Conservation (phyloP, 768 basidiomycete species). For the Trametes coccinea region DNA sequence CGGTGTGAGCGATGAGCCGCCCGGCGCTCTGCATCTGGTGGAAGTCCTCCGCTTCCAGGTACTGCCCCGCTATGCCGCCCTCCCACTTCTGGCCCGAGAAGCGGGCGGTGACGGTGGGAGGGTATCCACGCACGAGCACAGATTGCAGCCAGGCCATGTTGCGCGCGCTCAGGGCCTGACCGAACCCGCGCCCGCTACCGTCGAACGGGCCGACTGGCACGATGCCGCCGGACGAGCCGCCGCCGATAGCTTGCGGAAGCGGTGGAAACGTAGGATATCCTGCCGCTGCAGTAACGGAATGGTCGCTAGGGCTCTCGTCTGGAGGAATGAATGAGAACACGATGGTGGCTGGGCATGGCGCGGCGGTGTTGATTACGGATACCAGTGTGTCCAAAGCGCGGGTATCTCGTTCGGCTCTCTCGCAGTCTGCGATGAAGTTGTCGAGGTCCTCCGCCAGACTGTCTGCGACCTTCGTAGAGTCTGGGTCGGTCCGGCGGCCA, state of each 20-base stretch:
- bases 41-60: conserved; percentile 31
- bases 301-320: conserved; percentile 1
- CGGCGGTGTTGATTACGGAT: conserved; percentile 36
- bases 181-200: conserved; percentile 1
- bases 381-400: conserved; percentile 35
- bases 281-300: background rate
- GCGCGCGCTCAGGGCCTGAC: conserved; percentile 24
- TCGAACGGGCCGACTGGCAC: background rate
- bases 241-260: conserved; percentile 29
- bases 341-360: conserved; percentile 29
- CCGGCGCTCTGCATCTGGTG: conserved; percentile 40
- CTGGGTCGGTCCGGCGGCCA: conserved; percentile 12
- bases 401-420: conserved; percentile 5
- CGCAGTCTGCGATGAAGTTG: background rate
- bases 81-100: conserved; percentile 21
- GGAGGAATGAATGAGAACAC: conserved; percentile 14
- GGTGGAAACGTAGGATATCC: conserved; percentile 34
- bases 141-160: conserved; percentile 40
- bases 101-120: conserved; percentile 28
- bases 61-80: conserved; percentile 16
- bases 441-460: background rate
- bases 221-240: conserved; percentile 26
- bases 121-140: conserved; percentile 30
- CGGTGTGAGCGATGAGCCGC: conserved; percentile 45
- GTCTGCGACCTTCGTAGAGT: background rate